Base-by-base conservation (phyloP, 1,139 yeast genomes). In the Debaryomycetaceae sp. region DNA sequence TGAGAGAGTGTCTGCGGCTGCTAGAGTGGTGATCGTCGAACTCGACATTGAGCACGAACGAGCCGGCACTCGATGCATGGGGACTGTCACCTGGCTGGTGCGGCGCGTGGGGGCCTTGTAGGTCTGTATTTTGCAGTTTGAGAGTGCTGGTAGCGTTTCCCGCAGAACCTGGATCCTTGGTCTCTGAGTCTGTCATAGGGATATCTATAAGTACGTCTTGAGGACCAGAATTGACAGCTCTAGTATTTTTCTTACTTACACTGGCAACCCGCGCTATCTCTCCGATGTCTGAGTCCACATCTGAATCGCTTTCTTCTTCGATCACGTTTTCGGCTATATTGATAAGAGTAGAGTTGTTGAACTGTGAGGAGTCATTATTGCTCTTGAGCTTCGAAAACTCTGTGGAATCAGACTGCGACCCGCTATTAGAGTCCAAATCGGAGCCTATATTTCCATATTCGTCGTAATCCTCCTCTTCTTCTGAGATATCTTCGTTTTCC, bases 251-350 rank as follows among this genome's bases (percentile, higher is more conserved):
- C 24, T 60, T 45, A 26, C 68, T 52, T 5, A 69, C 55, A 41
- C 74, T 67, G 8, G 75, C 68, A 37, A 76, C 76, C 9, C 77
- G 58, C 33, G 65, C 63, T 38, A 72, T 72, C 46, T 71, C 74
- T 6, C 76, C 77, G 35, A 72, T 68, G 47, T 72, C 78, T 7
- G 72, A 65, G 52, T 72, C 78, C 30, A 71, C 74, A 46, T 72
- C 78, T 16, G 70, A 63, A 47, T 70, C 77, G 33, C 53, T 55
- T 26, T 54, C 55, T 11, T 53, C 59, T 5, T 58, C 59, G 26
- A 22, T 22, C 11, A 11, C 11, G 3, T 17, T 31, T 11, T 35
- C 41, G 2, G 30, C n/a, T 11, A 35, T 39, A 8, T 15, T 33
- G 30, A 35, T 35, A 33, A 41, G 33, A 8, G 34, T 37, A 14